phyloP scores from a whole-genome alignment of 148 eudicot genomes.

The Rheum nobile region DNA sequence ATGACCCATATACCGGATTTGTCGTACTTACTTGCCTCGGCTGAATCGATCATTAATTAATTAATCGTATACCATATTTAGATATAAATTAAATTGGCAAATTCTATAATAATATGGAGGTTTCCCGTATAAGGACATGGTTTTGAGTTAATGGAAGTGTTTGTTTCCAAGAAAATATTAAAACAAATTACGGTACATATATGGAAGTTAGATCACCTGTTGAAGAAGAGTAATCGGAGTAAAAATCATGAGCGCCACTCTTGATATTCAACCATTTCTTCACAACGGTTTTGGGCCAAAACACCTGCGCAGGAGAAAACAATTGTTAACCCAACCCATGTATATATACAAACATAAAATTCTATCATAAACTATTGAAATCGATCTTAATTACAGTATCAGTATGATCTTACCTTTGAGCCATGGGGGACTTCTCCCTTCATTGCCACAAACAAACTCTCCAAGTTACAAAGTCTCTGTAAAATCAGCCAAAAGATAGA shows the following conservation, averaged over 20 bases:
- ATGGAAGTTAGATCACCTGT: slow-evolving; percentile 18
- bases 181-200: no score
- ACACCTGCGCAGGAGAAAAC: slow-evolving; percentile 7
- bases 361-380: no score
- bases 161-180: no score
- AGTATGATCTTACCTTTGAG: background rate
- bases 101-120: no score
- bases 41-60: background rate
- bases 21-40: background rate
- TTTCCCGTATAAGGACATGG: no score
- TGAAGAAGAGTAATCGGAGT: slow-evolving; percentile 27
- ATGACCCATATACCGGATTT: background rate
- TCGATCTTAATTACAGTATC: background rate
- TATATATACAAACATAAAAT: no score
- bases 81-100: background rate
- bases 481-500: background rate
- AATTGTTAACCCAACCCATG: background rate
- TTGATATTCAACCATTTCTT: slow-evolving; percentile 55
- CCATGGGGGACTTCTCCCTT: background rate
- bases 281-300: slow-evolving; percentile 53
- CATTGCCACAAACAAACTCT: background rate
- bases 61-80: background rate
- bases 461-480: background rate
- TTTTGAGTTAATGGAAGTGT: no score
- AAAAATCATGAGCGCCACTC: slow-evolving; percentile 28